A percentile compares a stretch with the other conserved stretches of the same genome.
Conservation (phyloP, 345 rosid genomes). For the Mangifera indica region DNA sequence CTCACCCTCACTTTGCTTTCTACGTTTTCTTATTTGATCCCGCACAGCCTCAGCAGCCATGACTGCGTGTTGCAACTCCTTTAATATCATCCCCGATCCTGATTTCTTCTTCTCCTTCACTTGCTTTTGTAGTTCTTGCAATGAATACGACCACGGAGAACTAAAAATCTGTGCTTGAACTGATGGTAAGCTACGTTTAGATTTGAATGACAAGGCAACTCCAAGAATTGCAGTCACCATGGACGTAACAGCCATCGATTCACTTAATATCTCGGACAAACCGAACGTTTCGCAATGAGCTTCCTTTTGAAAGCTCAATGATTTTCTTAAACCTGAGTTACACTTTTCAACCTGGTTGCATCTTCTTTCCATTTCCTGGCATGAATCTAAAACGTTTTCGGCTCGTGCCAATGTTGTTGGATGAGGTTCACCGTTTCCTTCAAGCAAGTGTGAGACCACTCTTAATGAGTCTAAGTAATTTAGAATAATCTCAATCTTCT, state of each 20-base stretch:
- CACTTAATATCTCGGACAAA: constrained; percentile 11
- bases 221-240: constrained; percentile 9
- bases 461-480: constrained; percentile 8
- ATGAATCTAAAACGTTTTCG: not conserved
- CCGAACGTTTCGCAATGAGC: too few species aligned
- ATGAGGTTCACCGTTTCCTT: not conserved
- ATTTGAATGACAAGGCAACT: constrained; percentile 14
- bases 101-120: not conserved
- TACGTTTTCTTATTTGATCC: constrained; percentile 7
- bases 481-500: constrained; percentile 4
- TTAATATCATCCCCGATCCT: not conserved
- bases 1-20: not conserved
- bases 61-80: constrained; percentile 12
- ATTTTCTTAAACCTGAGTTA: constrained; percentile 1
- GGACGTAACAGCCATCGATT: constrained; percentile 3
- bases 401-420: constrained; percentile 5
- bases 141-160: constrained; percentile 3
- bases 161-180: not conserved
- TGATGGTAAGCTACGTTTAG: not conserved
- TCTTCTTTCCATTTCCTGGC: constrained; percentile 8
- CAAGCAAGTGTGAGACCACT: constrained; percentile 10
- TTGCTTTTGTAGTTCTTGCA: constrained; percentile 4
- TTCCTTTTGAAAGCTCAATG: not conserved
- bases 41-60: not conserved
- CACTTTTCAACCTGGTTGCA: not conserved